phyloP scores from a whole-genome alignment of 176 grass and related monocot species.

The Triticum dicoccoides region DNA sequence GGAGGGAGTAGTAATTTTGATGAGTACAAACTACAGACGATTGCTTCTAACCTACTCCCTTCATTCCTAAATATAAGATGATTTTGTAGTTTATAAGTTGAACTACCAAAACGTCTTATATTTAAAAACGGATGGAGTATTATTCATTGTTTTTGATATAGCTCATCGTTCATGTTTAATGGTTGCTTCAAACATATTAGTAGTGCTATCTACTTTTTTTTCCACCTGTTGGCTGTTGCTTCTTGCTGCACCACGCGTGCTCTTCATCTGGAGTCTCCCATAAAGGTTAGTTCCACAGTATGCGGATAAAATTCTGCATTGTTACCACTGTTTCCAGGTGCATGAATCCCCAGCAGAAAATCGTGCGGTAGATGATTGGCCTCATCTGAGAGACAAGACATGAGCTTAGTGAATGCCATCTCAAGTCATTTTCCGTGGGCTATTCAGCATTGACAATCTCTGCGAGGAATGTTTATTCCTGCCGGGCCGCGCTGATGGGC shows the following conservation, averaged over 20 bases:
- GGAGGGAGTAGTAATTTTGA: too few species aligned
- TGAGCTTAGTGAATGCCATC: neutral
- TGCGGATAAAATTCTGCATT: neutral
- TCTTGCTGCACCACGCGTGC: neutral
- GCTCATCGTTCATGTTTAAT: too few species aligned
- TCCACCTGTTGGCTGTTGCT: neutral
- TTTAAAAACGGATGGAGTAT: too few species aligned
- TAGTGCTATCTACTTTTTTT: neutral
- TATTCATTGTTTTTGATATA: too few species aligned
- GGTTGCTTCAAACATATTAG: neutral
- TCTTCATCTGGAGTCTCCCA: neutral
- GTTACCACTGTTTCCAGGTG: neutral
- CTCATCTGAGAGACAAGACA: neutral
- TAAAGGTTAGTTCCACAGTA: neutral
- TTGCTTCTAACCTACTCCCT: neutral
- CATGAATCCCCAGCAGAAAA: neutral
- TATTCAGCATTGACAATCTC: constrained; percentile 35
- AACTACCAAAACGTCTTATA: too few species aligned
- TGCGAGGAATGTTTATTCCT: constrained; percentile 43
- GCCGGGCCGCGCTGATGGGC: constrained; percentile 23
- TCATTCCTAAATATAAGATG: too few species aligned
- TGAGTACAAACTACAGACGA: neutral
- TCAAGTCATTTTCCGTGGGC: constrained; percentile 10
- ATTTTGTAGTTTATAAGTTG: too few species aligned
- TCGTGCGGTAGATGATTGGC: constrained; percentile 13